Base-by-base conservation (phyloP, 257 asterid genomes). In the Prunella vulgaris region DNA sequence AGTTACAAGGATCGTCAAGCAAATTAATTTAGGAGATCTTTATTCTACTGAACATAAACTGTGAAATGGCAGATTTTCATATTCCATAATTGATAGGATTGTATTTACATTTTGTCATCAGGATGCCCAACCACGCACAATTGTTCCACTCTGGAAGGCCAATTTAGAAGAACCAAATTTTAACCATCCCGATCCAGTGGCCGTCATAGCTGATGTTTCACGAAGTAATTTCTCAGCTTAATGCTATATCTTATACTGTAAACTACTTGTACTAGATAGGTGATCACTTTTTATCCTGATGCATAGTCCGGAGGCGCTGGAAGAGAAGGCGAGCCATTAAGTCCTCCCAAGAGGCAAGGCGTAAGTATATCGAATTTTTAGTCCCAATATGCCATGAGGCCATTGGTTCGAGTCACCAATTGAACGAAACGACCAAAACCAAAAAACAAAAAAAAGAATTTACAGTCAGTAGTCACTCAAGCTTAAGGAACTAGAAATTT, bases 141-240 rank as follows among this genome's bases (percentile, higher is more conserved):
- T 93, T 65, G 52, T 91, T 82, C 86, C 96, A 66, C 84, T 94
- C 38, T 94, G 97, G 97, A 94, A 91, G 83, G 95, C 97, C 79
- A 90, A 86, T 72, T 79, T 93, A 82, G 96, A 80, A 9, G 96
- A 90, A 78, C 97, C 95, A 30, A 84, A 82, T 72, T 88, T 90
- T 70, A 82, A 75, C 86, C 92, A 66, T 77, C 82, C 86, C 63
- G 96, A 89, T 77, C 90, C 97, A 64, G 77, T 84, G 9, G 96
- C 90, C 60, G 42, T 82, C 70, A 78, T 91, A 74, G 76, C 97
- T 12, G 81, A 83, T 74, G 42, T 78, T 81, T 78, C 97, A 35
- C 80, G 73, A 72, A 89, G 99, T 94, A 85, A 86, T 79, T 68
- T 82, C 76, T 60, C 69, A 17, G 54, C 74, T 64, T 49, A 62